A percentile compares a stretch with the other conserved stretches of the same genome.
These are phyloP conservation scores for Tetracladium maxilliforme DNA, from an alignment of 2,329 filamentous ascomycete species.

Conservation along the genomic window DNA sequence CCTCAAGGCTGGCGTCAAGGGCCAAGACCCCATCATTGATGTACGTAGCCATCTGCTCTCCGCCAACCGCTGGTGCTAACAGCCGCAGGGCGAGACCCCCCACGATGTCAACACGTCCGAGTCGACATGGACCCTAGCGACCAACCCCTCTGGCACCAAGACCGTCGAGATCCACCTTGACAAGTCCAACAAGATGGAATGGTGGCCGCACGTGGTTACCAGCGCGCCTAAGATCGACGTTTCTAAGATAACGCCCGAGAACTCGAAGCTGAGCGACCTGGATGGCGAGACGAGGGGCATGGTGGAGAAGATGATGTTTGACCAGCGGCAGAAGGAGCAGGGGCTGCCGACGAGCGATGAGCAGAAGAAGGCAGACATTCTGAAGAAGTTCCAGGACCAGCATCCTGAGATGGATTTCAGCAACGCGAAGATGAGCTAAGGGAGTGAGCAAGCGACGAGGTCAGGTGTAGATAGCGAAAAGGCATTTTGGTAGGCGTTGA, in stretches of 20 bases:
- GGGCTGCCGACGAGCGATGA: conserved; percentile 85
- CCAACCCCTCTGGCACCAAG: conserved; percentile 47
- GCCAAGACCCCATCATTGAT: conserved; percentile 70
- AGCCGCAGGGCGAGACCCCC: conserved; percentile 65
- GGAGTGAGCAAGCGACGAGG: too few relatives aligned
- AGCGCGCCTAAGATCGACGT: conserved; percentile 85
- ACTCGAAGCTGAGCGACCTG: conserved; percentile 78
- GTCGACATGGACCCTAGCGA: conserved; percentile 82
- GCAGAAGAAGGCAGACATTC: conserved; percentile 83
- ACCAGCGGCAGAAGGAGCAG: conserved; percentile 91
- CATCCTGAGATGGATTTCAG: conserved; percentile 60
- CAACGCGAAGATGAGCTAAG: conserved; percentile 49
- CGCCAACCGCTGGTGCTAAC: conserved; percentile 4
- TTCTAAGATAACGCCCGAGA: conserved; percentile 86
- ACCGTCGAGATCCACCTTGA: conserved; percentile 73
- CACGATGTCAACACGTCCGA: conserved; percentile 72
- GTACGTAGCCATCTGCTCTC: conserved; percentile 28
- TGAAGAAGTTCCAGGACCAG: conserved; percentile 84
- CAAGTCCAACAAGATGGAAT: conserved; percentile 94
- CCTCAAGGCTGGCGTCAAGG: conserved; percentile 73
- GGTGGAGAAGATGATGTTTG: conserved; percentile 99
- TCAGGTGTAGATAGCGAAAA: too few relatives aligned
- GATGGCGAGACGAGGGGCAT: conserved; percentile 90
- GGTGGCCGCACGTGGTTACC: conserved; percentile 91
- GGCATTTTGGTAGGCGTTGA: too few relatives aligned